These are phyloP conservation scores for Pleurotus giganteus DNA, from an alignment of 768 basidiomycete genomes.

Conservation along the genomic window DNA sequence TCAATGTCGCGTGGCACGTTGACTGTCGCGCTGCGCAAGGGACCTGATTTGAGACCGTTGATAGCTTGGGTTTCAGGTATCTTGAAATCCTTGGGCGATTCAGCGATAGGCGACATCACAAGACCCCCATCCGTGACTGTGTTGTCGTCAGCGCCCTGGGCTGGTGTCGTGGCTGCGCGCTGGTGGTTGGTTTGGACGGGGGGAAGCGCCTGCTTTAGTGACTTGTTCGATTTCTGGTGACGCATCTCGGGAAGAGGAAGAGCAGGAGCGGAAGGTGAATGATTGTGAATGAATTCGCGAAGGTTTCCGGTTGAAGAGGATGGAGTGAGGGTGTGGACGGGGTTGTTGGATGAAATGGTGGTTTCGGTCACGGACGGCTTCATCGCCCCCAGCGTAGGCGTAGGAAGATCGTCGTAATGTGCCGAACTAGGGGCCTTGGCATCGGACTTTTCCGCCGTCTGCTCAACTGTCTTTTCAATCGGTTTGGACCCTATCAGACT, in stretches of 20 bases:
- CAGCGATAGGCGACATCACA: slow-evolving; percentile 34
- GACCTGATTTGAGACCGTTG: slow-evolving; percentile 7
- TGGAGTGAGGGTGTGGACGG: slow-evolving; percentile 17
- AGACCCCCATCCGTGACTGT: slow-evolving; percentile 14
- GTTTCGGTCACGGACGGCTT: slow-evolving; percentile 8
- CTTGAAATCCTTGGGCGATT: slow-evolving; percentile 43
- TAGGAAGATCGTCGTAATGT: slow-evolving; percentile 14
- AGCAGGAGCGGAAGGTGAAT: slow-evolving; percentile 5
- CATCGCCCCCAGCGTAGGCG: slow-evolving; percentile 1
- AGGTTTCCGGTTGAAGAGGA: slow-evolving; percentile 18
- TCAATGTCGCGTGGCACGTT: slow-evolving; percentile 14
- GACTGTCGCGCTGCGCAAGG: slow-evolving; percentile 15
- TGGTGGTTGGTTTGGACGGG: slow-evolving; percentile 11
- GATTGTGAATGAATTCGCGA: slow-evolving; percentile 12
- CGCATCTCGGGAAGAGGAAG: slow-evolving; percentile 14
- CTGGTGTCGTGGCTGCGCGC: slow-evolving; percentile 19
- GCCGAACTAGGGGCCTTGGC: slow-evolving; percentile 14
- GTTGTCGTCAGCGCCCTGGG: not conserved
- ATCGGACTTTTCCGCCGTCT: slow-evolving; percentile 12
- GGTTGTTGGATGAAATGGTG: slow-evolving; percentile 13
- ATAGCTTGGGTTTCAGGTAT: slow-evolving; percentile 24
- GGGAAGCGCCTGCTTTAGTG: slow-evolving; percentile 14
- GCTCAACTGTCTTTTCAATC: slow-evolving; percentile 20
- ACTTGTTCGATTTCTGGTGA: slow-evolving; percentile 18
- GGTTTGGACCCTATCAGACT: slow-evolving; percentile 15